Evolutionary conservation across 2,329 filamentous ascomycete species (phyloP).

Genomic region (Aureobasidium pullulans): DNA sequence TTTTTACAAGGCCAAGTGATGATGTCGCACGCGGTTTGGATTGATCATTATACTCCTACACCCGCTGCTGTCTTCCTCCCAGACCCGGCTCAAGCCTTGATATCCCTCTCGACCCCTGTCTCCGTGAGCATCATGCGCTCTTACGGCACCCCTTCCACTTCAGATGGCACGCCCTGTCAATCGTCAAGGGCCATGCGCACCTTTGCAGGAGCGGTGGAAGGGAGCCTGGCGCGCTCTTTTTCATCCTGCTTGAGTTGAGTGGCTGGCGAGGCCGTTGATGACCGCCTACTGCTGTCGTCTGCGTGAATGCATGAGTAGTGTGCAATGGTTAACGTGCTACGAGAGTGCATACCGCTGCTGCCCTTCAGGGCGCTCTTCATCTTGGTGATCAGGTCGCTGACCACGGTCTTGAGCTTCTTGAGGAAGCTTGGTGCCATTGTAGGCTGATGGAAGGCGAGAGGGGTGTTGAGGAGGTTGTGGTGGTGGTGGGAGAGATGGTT

Average conservation of each 20-base stretch:
- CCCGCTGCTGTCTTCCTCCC: background rate
- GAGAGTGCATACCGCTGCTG: background rate
- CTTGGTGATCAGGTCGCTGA: background rate
- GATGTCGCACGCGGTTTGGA: background rate
- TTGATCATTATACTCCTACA: background rate
- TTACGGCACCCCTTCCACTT: background rate
- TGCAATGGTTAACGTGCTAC: background rate
- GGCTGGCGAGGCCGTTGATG: background rate
- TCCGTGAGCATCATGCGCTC: background rate
- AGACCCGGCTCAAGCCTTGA: background rate
- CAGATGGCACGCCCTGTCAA: background rate
- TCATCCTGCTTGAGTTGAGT: background rate
- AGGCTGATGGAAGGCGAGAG: background rate
- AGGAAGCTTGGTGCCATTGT: background rate
- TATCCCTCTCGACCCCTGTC: too few species aligned
- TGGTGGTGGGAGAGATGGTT: background rate
- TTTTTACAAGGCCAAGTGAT: background rate
- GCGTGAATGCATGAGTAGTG: background rate
- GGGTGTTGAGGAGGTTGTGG: background rate
- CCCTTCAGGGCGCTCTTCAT: background rate
- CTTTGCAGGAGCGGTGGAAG: background rate
- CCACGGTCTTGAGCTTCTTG: background rate
- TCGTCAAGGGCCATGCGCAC: background rate
- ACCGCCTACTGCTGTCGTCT: background rate
- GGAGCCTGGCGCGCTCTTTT: background rate